These are phyloP conservation scores for Oehlia diaphana DNA, from an alignment of 192 early-diverging fungal species.

Conservation along the genomic window DNA sequence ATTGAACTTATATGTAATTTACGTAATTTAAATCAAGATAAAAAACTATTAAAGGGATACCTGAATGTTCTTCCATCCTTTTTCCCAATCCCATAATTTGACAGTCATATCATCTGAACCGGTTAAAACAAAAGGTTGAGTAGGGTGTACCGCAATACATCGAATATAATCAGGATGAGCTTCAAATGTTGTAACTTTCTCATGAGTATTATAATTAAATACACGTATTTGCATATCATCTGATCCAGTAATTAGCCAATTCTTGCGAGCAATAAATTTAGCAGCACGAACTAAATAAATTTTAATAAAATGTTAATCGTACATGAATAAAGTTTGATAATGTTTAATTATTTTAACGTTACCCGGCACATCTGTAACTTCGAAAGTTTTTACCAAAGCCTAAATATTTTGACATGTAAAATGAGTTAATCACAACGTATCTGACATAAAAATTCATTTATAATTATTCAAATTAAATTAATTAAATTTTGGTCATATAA, in stretches of 20 bases:
- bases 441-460: not conserved
- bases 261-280: slow-evolving; percentile 96
- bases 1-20: not conserved
- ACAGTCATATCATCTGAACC: slow-evolving; percentile 97
- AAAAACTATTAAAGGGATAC: slow-evolving; percentile 38
- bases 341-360: slow-evolving; percentile 1
- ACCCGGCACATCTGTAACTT: slow-evolving; percentile 92
- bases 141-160: slow-evolving; percentile 93
- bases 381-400: slow-evolving; percentile 95
- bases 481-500: not conserved
- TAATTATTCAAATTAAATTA: not conserved
- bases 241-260: slow-evolving; percentile 93
- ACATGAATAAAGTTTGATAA: not conserved
- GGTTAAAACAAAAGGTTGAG: slow-evolving; percentile 91
- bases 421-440: not conserved
- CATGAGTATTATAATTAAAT: slow-evolving; percentile 99
- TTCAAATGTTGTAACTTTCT: slow-evolving; percentile 94
- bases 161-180: slow-evolving; percentile 98
- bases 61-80: slow-evolving; percentile 94
- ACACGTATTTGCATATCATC: slow-evolving; percentile 98
- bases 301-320: not conserved
- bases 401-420: slow-evolving; percentile 37
- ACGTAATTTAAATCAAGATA: not conserved
- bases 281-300: slow-evolving; percentile 85
- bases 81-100: slow-evolving; percentile 99